Evolutionary conservation across 495 filamentous ascomycete species (phyloP).

Genomic region (Trichoderma orchidacearum): DNA sequence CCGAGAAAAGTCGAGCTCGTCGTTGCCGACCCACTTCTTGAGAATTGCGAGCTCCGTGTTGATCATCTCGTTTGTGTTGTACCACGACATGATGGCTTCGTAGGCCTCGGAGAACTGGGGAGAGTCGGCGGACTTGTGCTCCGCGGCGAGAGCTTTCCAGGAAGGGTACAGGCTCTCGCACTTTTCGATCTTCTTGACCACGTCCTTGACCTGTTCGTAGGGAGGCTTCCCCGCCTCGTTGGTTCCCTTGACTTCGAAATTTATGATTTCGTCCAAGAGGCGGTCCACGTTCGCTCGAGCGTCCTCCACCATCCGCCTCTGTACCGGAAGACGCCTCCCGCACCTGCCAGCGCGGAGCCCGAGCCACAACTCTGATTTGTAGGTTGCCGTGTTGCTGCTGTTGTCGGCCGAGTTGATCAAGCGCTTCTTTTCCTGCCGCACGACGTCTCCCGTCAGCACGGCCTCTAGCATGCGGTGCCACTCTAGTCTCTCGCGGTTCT

Average conservation of each 20-base stretch:
- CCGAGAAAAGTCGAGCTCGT: constrained; percentile 80
- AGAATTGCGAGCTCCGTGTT: constrained; percentile 84
- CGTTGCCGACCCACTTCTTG: constrained; percentile 92
- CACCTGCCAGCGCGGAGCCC: constrained; percentile 71
- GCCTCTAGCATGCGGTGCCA: constrained; percentile 98
- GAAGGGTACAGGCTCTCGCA: constrained; percentile 78
- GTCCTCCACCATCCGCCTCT: constrained; percentile 74
- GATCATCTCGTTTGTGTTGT: constrained; percentile 96
- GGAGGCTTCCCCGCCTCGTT: constrained; percentile 81
- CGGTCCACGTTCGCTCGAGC: constrained; percentile 52
- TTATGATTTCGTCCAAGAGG: constrained; percentile 71
- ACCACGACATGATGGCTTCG: constrained; percentile 84
- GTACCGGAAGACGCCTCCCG: constrained; percentile 69
- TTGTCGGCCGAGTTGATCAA: constrained; percentile 71
- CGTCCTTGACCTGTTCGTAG: constrained; percentile 73
- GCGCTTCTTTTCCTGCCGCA: constrained; percentile 93
- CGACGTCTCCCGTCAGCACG: constrained; percentile 90
- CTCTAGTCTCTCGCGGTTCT: constrained; percentile 82
- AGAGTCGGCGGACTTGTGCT: constrained; percentile 61
- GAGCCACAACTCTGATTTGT: constrained; percentile 80
- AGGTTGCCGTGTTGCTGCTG: constrained; percentile 51
- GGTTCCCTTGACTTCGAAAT: constrained; percentile 87
- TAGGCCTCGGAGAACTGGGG: constrained; percentile 63
- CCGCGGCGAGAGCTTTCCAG: constrained; percentile 51
- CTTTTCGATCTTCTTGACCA: constrained; percentile 77